phyloP scores from a whole-genome alignment of 768 basidiomycete genomes.

The Nidularia sp. region DNA sequence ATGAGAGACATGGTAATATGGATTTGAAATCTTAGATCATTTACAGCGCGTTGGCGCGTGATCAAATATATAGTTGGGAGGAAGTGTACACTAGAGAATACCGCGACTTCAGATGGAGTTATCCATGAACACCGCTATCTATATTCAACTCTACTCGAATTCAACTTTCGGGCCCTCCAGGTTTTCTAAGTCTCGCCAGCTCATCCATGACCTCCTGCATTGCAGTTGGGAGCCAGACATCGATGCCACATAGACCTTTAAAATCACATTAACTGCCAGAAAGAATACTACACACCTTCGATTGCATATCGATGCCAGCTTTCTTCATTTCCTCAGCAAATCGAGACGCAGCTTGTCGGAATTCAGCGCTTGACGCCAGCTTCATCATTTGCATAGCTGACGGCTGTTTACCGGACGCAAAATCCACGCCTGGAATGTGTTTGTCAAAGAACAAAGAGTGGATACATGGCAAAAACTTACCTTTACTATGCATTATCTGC shows the following conservation, averaged over 20 bases:
- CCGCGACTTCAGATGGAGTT: too few species aligned
- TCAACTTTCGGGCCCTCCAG: too few species aligned
- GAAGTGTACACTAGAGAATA: neutral
- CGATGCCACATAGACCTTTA: too few species aligned
- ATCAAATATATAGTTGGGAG: too few species aligned
- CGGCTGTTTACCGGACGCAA: slow-evolving; percentile 35
- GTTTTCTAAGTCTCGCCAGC: slow-evolving; percentile 24
- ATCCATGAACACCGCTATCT: too few species aligned
- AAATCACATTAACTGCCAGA: neutral
- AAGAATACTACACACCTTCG: slow-evolving; percentile 37
- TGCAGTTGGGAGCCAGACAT: too few species aligned
- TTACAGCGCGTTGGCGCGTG: too few species aligned
- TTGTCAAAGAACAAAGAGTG: too few species aligned
- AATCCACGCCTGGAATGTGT: slow-evolving; percentile 55
- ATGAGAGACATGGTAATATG: too few species aligned
- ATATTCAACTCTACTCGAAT: slow-evolving; percentile 1
- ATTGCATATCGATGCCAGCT: slow-evolving; percentile 55
- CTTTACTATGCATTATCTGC: slow-evolving; percentile 42
- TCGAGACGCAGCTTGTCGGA: slow-evolving; percentile 40
- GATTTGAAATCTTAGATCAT: too few species aligned
- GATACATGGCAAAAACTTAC: too few species aligned
- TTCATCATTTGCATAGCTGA: slow-evolving; percentile 51
- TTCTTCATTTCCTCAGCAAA: slow-evolving; percentile 49
- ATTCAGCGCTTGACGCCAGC: slow-evolving; percentile 48
- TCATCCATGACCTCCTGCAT: slow-evolving; percentile 45